Evolutionary conservation across 495 filamentous ascomycete genomes (phyloP).

Genomic region (Podospora pseudoanserina): DNA sequence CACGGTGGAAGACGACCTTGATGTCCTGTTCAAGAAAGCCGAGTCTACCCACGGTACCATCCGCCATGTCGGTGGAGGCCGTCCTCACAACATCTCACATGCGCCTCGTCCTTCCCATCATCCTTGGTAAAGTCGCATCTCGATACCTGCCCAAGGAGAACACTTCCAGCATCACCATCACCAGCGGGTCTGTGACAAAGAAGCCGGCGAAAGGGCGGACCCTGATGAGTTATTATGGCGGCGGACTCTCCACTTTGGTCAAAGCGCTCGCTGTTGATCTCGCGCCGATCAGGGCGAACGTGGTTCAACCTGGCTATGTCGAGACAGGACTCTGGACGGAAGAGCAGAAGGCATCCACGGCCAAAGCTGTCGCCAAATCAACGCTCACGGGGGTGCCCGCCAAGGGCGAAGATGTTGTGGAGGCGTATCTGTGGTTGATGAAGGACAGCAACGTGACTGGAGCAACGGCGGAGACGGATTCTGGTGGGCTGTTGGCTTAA

Average conservation of each 20-base stretch:
- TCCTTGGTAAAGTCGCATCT: conserved; percentile 51
- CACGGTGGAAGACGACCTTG: conserved; percentile 45
- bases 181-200: conserved; percentile 46
- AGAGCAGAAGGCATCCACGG: conserved; percentile 30
- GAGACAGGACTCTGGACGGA: conserved; percentile 44
- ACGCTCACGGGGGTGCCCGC: conserved; percentile 47
- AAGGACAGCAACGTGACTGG: conserved; percentile 44
- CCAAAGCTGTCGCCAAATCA: conserved; percentile 22
- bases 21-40: conserved; percentile 42
- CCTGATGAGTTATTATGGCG: conserved; percentile 38
- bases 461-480: conserved; percentile 19
- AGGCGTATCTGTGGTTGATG: conserved; percentile 64
- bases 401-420: conserved; percentile 54
- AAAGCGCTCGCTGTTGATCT: conserved; percentile 56
- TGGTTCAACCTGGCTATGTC: conserved; percentile 53
- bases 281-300: conserved; percentile 58
- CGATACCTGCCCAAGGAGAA: conserved; percentile 41
- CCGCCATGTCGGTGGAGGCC: conserved; percentile 53
- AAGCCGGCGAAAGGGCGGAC: conserved; percentile 49
- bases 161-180: conserved; percentile 51
- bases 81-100: conserved; percentile 44
- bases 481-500: conserved; percentile 13
- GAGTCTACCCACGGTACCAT: conserved; percentile 32
- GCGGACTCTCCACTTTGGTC: conserved; percentile 40
- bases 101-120: conserved; percentile 48